These are phyloP conservation scores for Neoascochyta sp. DNA, from an alignment of 2,329 filamentous ascomycete genomes.

Conservation along the genomic window DNA sequence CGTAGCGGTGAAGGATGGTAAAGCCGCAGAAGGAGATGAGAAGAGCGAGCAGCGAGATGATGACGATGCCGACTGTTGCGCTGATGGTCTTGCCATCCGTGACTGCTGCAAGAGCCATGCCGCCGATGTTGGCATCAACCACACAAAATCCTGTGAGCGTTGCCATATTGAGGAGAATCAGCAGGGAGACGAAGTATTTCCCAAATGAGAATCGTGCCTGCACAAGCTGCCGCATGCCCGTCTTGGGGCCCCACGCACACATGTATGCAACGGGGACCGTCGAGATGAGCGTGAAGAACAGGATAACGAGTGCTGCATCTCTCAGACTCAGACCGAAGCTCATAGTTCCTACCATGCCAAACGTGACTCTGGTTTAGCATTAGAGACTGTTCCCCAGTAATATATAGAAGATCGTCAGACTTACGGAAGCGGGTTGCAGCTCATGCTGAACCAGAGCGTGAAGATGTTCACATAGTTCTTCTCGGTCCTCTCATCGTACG, in stretches of 20 bases:
- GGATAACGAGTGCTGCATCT: constrained; percentile 56
- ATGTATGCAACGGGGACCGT: constrained; percentile 55
- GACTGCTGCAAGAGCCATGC: constrained; percentile 45
- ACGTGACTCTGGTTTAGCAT: constrained; percentile 58
- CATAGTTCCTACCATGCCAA: constrained; percentile 60
- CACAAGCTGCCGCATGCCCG: constrained; percentile 64
- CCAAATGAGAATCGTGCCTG: constrained; percentile 60
- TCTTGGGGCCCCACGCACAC: constrained; percentile 57
- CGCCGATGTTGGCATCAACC: constrained; percentile 59
- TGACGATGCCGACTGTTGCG: constrained; percentile 57
- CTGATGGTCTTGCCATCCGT: constrained; percentile 42
- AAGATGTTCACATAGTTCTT: constrained; percentile 56
- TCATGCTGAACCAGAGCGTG: constrained; percentile 58
- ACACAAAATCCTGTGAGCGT: constrained; percentile 62
- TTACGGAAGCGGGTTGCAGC: constrained; percentile 57
- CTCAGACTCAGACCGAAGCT: constrained; percentile 55
- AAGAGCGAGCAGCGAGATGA: constrained; percentile 56
- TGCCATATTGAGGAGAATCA: constrained; percentile 60
- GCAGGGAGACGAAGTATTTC: constrained; percentile 55
- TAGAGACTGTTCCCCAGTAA: not conserved
- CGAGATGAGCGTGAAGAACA: constrained; percentile 60
- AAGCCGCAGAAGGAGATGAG: constrained; percentile 62
- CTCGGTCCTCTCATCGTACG: constrained; percentile 52
- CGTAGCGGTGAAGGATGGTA: constrained; percentile 53
- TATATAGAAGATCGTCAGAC: constrained; percentile 15